Conservation (phyloP, 345 rosid genomes). For the Erucastrum elatum region DNA sequence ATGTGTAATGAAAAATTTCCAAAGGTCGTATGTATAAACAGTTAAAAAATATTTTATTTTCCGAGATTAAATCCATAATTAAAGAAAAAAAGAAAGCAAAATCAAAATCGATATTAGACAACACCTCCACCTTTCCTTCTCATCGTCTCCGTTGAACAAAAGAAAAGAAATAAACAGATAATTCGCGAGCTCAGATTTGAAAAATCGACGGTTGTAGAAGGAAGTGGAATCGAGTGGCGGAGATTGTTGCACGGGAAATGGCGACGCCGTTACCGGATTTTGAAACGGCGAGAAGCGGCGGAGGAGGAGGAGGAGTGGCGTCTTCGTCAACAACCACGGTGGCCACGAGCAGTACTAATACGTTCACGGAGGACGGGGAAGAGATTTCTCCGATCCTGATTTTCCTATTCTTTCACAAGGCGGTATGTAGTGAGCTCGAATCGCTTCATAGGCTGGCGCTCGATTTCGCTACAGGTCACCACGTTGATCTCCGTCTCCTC, state of each 20-base stretch:
- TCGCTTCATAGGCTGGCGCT: constrained; percentile 72
- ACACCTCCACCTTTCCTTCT: constrained; percentile 32
- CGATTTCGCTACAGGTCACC: constrained; percentile 67
- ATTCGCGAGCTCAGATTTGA: constrained; percentile 41
- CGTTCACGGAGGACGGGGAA: constrained; percentile 42
- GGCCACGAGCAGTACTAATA: constrained; percentile 36
- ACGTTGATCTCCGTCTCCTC: constrained; percentile 52
- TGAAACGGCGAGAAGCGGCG: constrained; percentile 43
- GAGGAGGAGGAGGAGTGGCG: constrained; percentile 30
- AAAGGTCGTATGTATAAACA: constrained; percentile 24
- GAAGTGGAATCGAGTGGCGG: constrained; percentile 13
- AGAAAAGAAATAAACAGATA: constrained; percentile 15
- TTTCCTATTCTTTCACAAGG: constrained; percentile 79
- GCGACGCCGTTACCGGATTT: constrained; percentile 76
- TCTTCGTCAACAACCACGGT: constrained; percentile 38
- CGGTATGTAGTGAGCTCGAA: constrained; percentile 79
- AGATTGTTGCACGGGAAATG: constrained; percentile 45
- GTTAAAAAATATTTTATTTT: constrained; percentile 10
- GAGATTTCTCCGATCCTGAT: constrained; percentile 74
- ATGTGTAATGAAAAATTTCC: too few species aligned
- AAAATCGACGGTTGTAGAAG: constrained; percentile 8
- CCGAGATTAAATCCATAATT: constrained; percentile 14
- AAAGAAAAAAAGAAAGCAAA: constrained; percentile 32
- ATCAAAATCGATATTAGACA: constrained; percentile 38
- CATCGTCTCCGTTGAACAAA: constrained; percentile 43